Conservation (phyloP, 2,329 filamentous ascomycete species). For the Fusarium sororula region DNA sequence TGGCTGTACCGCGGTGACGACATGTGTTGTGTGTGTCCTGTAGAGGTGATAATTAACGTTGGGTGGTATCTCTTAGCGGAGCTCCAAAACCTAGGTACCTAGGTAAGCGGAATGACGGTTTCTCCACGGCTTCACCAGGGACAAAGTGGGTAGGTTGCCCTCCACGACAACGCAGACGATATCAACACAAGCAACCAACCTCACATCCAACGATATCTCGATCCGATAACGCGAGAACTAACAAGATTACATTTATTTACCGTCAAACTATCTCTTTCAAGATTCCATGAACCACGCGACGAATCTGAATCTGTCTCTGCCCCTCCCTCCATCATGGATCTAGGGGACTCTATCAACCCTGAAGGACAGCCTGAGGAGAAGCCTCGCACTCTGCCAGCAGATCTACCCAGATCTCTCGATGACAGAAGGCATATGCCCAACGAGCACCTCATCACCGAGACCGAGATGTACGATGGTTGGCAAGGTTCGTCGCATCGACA, state of each 20-base stretch:
- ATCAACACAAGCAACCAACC: conserved; percentile 25
- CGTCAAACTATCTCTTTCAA: conserved; percentile 4
- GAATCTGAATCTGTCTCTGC: conserved; percentile 44
- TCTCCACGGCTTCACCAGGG: conserved; percentile 36
- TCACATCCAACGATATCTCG: conserved; percentile 2
- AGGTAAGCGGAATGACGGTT: conserved; percentile 35
- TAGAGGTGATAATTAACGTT: neutral
- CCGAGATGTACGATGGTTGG: conserved; percentile 99
- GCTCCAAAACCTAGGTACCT: conserved; percentile 3
- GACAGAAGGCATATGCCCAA: conserved; percentile 78
- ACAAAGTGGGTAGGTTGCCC: conserved; percentile 40
- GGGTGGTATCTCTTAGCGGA: conserved; percentile 9
- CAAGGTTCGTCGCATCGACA: conserved; percentile 69
- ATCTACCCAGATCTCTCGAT: conserved; percentile 91
- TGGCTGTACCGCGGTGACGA: conserved; percentile 29
- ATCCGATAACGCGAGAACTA: neutral
- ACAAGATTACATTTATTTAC: neutral
- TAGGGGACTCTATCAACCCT: conserved; percentile 59
- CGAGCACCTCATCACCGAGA: conserved; percentile 76
- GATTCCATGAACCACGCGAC: conserved; percentile 47
- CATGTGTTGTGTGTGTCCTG: conserved; percentile 4
- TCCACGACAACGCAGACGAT: conserved; percentile 38
- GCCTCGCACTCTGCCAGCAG: conserved; percentile 73
- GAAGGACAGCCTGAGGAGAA: conserved; percentile 50
- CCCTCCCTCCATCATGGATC: conserved; percentile 65